Evolutionary conservation across 2,329 filamentous ascomycete species (phyloP).

Genomic region (Simplicillium aogashimaense): DNA sequence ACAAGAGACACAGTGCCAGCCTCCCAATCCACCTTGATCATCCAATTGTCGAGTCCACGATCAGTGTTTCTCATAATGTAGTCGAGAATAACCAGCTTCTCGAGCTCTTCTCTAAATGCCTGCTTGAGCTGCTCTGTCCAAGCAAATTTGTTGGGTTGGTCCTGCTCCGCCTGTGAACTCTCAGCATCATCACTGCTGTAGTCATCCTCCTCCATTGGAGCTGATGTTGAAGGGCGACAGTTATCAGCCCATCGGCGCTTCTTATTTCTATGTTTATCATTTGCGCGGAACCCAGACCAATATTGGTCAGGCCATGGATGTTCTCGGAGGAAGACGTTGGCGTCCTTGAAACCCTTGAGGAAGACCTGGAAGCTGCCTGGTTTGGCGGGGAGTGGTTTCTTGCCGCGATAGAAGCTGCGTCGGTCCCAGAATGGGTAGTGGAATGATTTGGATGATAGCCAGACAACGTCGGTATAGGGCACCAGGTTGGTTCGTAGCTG

Average conservation of each 20-base stretch:
- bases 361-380: slow-evolving; percentile 96
- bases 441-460: slow-evolving; percentile 91
- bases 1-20: slow-evolving; percentile 75
- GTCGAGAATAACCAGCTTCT: slow-evolving; percentile 93
- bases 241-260: slow-evolving; percentile 68
- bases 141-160: slow-evolving; percentile 50
- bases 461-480: slow-evolving; percentile 92
- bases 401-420: slow-evolving; percentile 76
- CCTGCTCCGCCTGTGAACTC: slow-evolving; percentile 38
- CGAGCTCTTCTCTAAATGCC: slow-evolving; percentile 86
- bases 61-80: slow-evolving; percentile 99
- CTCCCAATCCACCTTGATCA: slow-evolving; percentile 92
- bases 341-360: slow-evolving; percentile 92
- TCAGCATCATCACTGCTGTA: slow-evolving; percentile 50
- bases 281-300: slow-evolving; percentile 57
- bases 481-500: slow-evolving; percentile 87
- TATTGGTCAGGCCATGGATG: slow-evolving; percentile 96
- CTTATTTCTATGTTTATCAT: slow-evolving; percentile 56
- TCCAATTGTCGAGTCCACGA: slow-evolving; percentile 95
- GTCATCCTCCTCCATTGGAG: slow-evolving; percentile 50
- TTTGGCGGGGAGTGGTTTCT: slow-evolving; percentile 79
- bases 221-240: slow-evolving; percentile 54
- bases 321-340: slow-evolving; percentile 88
- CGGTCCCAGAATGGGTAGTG: slow-evolving; percentile 98
- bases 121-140: slow-evolving; percentile 89